These are phyloP conservation scores for Tausonia pullulans DNA, from an alignment of 1,284 basidiomycete genomes.

Conservation along the genomic window DNA sequence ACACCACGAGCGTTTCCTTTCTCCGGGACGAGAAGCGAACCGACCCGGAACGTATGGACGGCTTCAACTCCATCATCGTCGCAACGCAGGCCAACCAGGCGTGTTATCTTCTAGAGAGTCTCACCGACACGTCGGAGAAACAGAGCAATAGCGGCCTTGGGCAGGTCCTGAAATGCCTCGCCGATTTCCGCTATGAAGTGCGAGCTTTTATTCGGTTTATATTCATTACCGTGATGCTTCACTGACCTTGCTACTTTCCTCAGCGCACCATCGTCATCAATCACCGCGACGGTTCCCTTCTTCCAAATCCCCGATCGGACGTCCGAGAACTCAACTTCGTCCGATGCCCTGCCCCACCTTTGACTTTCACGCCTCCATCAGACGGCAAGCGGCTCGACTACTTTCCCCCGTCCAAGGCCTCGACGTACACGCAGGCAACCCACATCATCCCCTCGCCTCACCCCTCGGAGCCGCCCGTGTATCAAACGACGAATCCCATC, in stretches of 20 bases:
- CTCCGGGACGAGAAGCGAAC: background rate
- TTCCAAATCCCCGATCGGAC: conserved; percentile 44
- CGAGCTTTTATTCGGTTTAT: conserved; percentile 29
- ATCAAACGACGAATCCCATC: conserved; percentile 64
- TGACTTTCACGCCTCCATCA: background rate
- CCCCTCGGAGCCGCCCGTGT: conserved; percentile 31
- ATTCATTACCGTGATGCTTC: conserved; percentile 26
- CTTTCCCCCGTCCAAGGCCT: conserved; percentile 20
- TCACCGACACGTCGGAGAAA: conserved; percentile 21
- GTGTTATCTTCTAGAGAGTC: conserved; percentile 38
- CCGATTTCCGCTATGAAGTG: conserved; percentile 28
- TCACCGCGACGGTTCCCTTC: conserved; percentile 49
- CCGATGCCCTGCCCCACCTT: conserved; percentile 16
- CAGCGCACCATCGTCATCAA: conserved; percentile 50
- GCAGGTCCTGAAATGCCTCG: conserved; percentile 25
- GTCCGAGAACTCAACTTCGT: conserved; percentile 56
- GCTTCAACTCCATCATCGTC: conserved; percentile 50
- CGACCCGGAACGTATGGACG: background rate
- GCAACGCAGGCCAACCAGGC: conserved; percentile 59
- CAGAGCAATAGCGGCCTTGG: conserved; percentile 14
- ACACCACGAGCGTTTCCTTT: conserved; percentile 36
- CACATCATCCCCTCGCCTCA: conserved; percentile 39
- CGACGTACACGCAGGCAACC: conserved; percentile 52
- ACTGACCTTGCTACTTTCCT: conserved; percentile 12
- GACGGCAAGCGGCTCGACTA: conserved; percentile 5